Evolutionary conservation across 805 yeast species (phyloP), one percentile per base, ranked within the genome.

Genomic region (Pachysolen tannophilus): DNA sequence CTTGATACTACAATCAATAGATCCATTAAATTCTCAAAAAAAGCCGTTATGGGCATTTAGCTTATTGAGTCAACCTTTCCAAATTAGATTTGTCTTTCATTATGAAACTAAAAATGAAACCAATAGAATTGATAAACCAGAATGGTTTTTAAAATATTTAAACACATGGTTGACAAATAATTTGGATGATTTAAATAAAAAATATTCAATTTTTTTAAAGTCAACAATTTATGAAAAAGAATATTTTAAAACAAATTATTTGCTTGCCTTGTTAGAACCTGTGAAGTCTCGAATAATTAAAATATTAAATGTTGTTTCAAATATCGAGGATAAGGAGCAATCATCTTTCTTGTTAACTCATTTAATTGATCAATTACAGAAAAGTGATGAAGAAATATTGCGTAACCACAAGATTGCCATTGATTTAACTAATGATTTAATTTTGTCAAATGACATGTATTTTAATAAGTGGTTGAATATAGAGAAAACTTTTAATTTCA

Each of bases 61-160:
- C 28, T 49, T 60, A 1, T 50, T 82, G 20, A 50, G 71, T 3
- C 52, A 55, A 18, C 70, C 72, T 1, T 60, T 78, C 20, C 56
- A 58, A 6, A 44, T 63, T 9, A 63, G 82, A 28, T 75, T 82
- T 48, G 56, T 63, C 27, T 82, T 58, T 55, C 85, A 82, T 49
- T 82, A 81, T 47, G 69, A 70, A 32, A 60, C 70, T 4, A 57
- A 65, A 20, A 60, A 54, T 26, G 81, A 77, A 23, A 81, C 88
- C 0, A 79, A 78, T 46, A 67, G 74, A 30, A 47, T 73, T 18
- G 77, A 78, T 38, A 75, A 75, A 46, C 88, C 90, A 2, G 88
- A 82, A 49, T 81, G 85, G 80, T 69, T 77, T 3, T 65, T 80
- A 40, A 54, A 60, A 13, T 80, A 68, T 45, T 49, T 71, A 5